Conservation (phyloP, 1,284 basidiomycete species). For the Austroboletus novae-zelandiae region DNA sequence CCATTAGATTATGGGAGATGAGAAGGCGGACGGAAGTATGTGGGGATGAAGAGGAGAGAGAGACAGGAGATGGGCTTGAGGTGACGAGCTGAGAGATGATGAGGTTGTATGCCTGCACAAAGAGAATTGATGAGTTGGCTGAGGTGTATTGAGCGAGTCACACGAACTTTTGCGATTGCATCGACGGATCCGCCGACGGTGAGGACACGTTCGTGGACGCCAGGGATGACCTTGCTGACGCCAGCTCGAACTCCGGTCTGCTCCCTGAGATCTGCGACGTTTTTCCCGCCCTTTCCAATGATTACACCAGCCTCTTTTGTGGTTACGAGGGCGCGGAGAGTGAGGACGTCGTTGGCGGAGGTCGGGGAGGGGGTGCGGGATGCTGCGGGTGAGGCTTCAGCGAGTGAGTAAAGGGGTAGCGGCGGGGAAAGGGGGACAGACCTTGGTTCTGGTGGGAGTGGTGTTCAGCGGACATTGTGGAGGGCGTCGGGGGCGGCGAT, state of each 20-base stretch:
- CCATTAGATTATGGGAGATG: constrained; percentile 99
- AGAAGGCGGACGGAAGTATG: constrained; percentile 93
- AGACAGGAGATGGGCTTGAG: constrained; percentile 66
- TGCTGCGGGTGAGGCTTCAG: constrained; percentile 48
- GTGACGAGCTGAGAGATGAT: constrained; percentile 91
- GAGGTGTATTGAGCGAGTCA: constrained; percentile 2
- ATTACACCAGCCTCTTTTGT: constrained; percentile 97
- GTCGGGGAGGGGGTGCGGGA: constrained; percentile 67
- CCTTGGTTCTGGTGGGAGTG: constrained; percentile 51
- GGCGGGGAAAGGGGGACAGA: constrained; percentile 23
- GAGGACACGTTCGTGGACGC: constrained; percentile 96
- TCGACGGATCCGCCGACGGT: constrained; percentile 91
- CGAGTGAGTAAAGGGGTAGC: constrained; percentile 11
- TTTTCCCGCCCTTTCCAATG: constrained; percentile 95
- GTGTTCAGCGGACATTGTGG: constrained; percentile 61
- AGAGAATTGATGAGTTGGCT: constrained; percentile 1
- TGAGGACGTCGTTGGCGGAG: constrained; percentile 66
- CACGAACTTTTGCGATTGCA: constrained; percentile 80
- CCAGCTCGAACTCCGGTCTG: constrained; percentile 97
- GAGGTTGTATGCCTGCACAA: constrained; percentile 83
- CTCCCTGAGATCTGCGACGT: constrained; percentile 94
- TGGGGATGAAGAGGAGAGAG: constrained; percentile 60
- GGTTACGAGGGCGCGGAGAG: constrained; percentile 89
- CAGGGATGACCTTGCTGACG: constrained; percentile 96
- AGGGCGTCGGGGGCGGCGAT: constrained; percentile 31